Percentiles rank a stretch among this genome's conserved stretches.
phyloP scores from a whole-genome alignment of 305 asterid species.

The Ilex paraguariensis region DNA sequence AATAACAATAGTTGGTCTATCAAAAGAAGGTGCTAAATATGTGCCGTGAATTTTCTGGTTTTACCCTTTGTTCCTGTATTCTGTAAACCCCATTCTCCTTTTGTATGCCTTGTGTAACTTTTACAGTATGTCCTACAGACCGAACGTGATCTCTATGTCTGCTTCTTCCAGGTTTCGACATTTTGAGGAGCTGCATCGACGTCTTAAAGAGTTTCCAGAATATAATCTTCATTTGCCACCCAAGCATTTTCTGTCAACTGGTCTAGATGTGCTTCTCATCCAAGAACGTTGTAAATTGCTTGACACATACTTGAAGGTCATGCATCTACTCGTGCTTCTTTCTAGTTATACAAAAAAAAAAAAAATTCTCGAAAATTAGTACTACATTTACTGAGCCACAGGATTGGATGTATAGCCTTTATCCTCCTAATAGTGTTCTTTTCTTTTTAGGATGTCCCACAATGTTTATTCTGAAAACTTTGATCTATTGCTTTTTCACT shows the following conservation, averaged over 20 bases:
- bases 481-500: no score
- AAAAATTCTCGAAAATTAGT: no score
- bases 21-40: slow-evolving; percentile 78
- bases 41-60: slow-evolving; percentile 9
- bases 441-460: no score
- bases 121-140: background rate
- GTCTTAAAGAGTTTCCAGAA: slow-evolving; percentile 85
- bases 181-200: slow-evolving; percentile 97
- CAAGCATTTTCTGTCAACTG: slow-evolving; percentile 91
- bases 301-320: slow-evolving; percentile 88
- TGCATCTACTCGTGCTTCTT: slow-evolving; percentile 3
- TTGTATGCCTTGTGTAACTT: background rate
- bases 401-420: no score
- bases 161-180: slow-evolving; percentile 70
- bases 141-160: slow-evolving; percentile 16
- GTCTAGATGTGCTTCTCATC: slow-evolving; percentile 72
- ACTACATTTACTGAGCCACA: no score
- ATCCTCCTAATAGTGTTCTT: no score
- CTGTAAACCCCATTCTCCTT: no score
- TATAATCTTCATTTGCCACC: slow-evolving; percentile 98
- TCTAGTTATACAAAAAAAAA: background rate
- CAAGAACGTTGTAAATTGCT: slow-evolving; percentile 91
- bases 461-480: no score
- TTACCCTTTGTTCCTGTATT: slow-evolving; percentile 7
- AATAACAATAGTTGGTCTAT: slow-evolving; percentile 89